Base-by-base conservation (phyloP, 352 stramenopile species). In the Phytophthora citrophthora region DNA sequence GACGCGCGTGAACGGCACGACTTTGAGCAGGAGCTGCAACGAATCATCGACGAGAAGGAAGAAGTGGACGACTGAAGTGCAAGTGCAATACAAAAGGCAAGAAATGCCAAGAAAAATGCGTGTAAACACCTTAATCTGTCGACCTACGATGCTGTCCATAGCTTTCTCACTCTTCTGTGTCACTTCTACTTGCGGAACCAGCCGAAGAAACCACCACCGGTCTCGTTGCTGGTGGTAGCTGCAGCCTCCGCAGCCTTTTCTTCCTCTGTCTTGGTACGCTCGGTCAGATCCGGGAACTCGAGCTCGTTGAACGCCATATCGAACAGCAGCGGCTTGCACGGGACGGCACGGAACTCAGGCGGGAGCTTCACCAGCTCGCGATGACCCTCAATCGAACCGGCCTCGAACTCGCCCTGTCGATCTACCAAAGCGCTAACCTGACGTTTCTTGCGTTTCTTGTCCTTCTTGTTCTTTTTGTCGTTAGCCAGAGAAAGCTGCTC, bases 301-400 rank as follows among this genome's bases (percentile, higher is more conserved):
- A 95, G 74, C 70, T 92, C 86, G 51, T 89, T 91, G 57, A 92
- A 91, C 38, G 86, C 84, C 51, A 93, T 75, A 59, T 95, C 86
- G 45, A 95, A 93, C 8, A 95, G 73, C 57, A 95, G 72, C 12
- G 86, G 86, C 71, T 95, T 95, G 76, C 72, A 86, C 24, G 84
- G 76, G 9, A 93, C 63, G 11, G 86, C 68, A 49, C 73, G 73
- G 53, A 93, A 89, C 50, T 81, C 70, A 3, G 86, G 86, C 15
- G 81, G 83, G 26, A 93, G 67, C 51, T 76, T 76, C 41, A 95
- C 65, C 27, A 95, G 65, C 54, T 92, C 83, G 62, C 80, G 79
- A 18, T 79, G 52, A n/a, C 73, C 70, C 48, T 82, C 83, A 18
- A 77, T 64, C 5, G 68, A 70, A 5, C 68, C 72, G 23, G 74